Base-by-base conservation (phyloP, 2,329 filamentous ascomycete genomes). In the Penicillium verrucosum region DNA sequence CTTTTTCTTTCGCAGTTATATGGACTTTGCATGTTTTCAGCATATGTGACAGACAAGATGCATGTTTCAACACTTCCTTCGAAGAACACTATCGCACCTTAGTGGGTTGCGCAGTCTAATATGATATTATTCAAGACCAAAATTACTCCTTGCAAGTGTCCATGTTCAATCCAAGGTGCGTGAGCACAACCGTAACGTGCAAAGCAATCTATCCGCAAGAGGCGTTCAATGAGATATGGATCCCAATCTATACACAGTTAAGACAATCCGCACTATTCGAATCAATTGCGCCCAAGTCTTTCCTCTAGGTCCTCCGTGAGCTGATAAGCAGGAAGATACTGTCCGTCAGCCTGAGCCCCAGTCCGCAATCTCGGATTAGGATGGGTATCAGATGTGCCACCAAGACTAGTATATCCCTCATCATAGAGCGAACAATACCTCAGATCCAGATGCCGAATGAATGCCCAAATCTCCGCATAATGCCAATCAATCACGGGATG, bases 401-500 rank as follows among this genome's bases (percentile, higher is more conserved):
- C 94, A n/a, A 99, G 80, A 61, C 89, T 93, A 3, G 94, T 96
- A 75, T 94, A 97, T 10, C 93, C 93, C 63, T 80, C 80, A 71
- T 97, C 91, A 73, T 99, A 99, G 27, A 99, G 80, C 11, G 80
- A 77, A 73, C 94, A 97, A 70, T 96, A 99, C 5, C 87, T 86
- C 29, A 97, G 86, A 1, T 85, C 81, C 30, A 97, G 77, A 68
- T 89, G 86, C 30, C 67, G 69, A 81, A 90, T 80, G 70, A 95
- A 92, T 18, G 87, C 85, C 94, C 94, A 97, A 52, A 97, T 93
- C 73, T 97, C 93, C 11, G 85, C 84, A 74, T 97, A 96, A 73
- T 94, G 90, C 94, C 94, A 99, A 75, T 99, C 94, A 69, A 99
- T 92, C 10, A 99, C 89, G 0, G 94, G 93, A 74, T 99, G 92